Evolutionary conservation across 768 basidiomycete species (phyloP), one percentile per base, ranked within the genome.

Genomic region (Agrocybe pediades): DNA sequence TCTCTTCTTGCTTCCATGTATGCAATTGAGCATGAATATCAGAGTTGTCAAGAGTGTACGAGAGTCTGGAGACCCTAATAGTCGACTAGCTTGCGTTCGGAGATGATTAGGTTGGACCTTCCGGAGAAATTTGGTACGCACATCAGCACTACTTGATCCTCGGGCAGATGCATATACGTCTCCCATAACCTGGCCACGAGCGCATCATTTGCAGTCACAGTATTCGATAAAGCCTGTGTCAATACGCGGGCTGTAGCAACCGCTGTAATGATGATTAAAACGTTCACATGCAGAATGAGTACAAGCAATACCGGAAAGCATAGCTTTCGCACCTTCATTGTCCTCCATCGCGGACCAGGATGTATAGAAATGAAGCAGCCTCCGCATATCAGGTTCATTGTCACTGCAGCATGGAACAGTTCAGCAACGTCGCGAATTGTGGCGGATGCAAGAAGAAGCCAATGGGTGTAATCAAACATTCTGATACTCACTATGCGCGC

Each of bases 151-250:
- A 84, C 81, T 65, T 87, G 78, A 56, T 90, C 85, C 62, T 92
- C 90, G 1, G 87, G 81, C 3, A 89, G 74, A 49, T 75, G 77
- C 65, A 92, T 71, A 60, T 87, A 87, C 1, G 71, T 76, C 29
- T 76, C 75, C 90, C 88, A 92, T 26, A 88, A 69, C 19, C 65
- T 74, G n/a, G 74, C 65, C 56, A 81, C 75, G 41, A 87, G 76
- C 7, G 56, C 60, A 39, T 86, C 81, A 55, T 93, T 90, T 7
- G 80, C 78, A 2, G 95, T 92, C 26, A 95, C 80, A 20, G 93
- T 75, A 67, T 97, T 97, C 17, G 92, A 90, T 24, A 96, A 76
- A 3, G 89, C 73, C 67, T 97, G 93, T 2, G 86, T 76, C 24
- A 91, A 72, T 53, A 90, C 78, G 15, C 90, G 79, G 7, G 88